Evolutionary conservation across 129 eudicot species (phyloP), one percentile per base, ranked within the genome.

Genomic region (Centrapalus pauciflorus): DNA sequence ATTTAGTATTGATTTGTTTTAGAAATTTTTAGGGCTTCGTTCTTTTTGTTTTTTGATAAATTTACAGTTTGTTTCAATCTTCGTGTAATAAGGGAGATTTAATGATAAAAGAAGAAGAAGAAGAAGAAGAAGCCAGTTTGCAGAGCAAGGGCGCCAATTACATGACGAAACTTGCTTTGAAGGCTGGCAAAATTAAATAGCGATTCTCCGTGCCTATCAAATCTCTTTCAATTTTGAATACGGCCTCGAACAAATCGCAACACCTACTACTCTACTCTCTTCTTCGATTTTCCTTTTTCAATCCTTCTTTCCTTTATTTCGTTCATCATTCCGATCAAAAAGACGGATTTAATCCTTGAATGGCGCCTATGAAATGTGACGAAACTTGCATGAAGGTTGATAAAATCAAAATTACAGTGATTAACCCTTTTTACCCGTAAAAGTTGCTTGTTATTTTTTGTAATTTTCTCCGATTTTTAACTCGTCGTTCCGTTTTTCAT

Each of bases 191-290:
- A 11, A 76, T 61, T 48, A 65, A 48, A 73, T 26, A 10, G 85
- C 75, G 81, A 70, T 80, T 80, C 85, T 80, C 85, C 85, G 85
- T 80, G 85, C 85, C 85, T 80, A 58, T 76, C 85, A 71, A 60
- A 76, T 52, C 54, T 61, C 3, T 74, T 52, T 45, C 27, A 25
- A 0, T 48, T 55, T 69, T 51, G 55, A 62, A 62, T 62, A 62
- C 14, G 54, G 63, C 63, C 63, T 56, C 63, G 63, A 56, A 56
- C 63, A 56, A 56, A 25, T 56, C 63, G 35, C 40, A 26, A 56
- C 63, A 56, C 28, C 10, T 25, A n/a, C 1, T 45, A 3, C 1
- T 4, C 20, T n/a, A n/a, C n/a, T n/a, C 13, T 2, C 2, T 12
- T 3, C 0, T 2, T 17, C 4, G 5, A 11, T 12, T 13, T 40